Evolutionary conservation across 495 filamentous ascomycete genomes (phyloP).

Genomic region (Delitschia confertaspora): DNA sequence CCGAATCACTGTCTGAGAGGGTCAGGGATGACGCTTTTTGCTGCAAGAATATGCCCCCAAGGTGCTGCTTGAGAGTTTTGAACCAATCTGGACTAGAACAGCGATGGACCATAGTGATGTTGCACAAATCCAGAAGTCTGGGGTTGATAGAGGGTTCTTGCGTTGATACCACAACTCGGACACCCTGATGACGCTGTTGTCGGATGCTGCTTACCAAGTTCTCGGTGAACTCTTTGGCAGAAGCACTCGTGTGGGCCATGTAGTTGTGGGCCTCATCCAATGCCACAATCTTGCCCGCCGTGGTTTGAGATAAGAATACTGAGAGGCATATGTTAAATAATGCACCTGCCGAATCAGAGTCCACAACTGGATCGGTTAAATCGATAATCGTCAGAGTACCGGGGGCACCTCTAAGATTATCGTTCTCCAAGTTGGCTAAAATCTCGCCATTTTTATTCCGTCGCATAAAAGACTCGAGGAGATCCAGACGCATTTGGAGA

Average conservation of each 20-base stretch:
- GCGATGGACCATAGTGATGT: constrained; percentile 64
- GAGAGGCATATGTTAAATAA: constrained; percentile 56
- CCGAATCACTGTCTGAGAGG: no score
- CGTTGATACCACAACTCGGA: constrained; percentile 61
- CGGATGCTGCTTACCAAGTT: constrained; percentile 56
- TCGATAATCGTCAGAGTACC: constrained; percentile 64
- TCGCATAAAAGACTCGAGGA: constrained; percentile 46
- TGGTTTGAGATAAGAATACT: constrained; percentile 6
- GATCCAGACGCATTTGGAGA: constrained; percentile 36
- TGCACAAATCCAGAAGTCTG: constrained; percentile 59
- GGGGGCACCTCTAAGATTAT: constrained; percentile 33
- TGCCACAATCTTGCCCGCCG: constrained; percentile 43
- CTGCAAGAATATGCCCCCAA: constrained; percentile 38
- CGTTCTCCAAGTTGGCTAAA: neutral
- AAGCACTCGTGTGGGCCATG: constrained; percentile 42
- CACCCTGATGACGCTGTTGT: constrained; percentile 59
- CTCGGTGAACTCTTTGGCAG: constrained; percentile 48
- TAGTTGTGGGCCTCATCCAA: constrained; percentile 52
- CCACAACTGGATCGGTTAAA: constrained; percentile 62
- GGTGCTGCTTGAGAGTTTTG: constrained; percentile 47
- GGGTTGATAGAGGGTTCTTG: constrained; percentile 73
- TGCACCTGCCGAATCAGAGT: constrained; percentile 52
- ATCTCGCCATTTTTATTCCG: constrained; percentile 24
- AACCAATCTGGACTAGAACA: constrained; percentile 68
- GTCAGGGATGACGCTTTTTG: no score